These are phyloP conservation scores for Colletotrichum aenigma DNA, from an alignment of 2,329 filamentous ascomycete genomes.

Conservation along the genomic window DNA sequence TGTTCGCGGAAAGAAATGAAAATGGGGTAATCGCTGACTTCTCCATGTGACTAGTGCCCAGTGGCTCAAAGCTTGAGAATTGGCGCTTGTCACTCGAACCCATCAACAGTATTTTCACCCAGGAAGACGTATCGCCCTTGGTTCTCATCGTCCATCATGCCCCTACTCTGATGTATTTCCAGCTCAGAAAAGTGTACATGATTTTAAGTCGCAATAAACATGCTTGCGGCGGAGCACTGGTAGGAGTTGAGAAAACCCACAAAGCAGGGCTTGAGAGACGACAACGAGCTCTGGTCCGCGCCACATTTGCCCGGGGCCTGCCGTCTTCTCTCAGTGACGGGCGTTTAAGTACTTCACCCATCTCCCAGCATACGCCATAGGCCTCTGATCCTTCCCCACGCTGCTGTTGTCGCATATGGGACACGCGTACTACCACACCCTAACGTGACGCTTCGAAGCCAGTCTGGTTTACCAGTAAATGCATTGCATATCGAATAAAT, in stretches of 20 bases:
- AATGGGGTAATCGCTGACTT: not conserved
- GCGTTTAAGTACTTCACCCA: not conserved
- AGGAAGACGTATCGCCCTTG: not conserved
- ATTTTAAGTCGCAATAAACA: not conserved
- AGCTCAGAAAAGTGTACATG: rapidly evolving
- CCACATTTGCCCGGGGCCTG: no score
- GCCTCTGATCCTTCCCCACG: rapidly evolving
- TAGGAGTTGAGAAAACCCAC: not conserved
- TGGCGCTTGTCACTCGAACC: not conserved
- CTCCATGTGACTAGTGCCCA: not conserved
- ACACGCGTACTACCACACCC: not conserved
- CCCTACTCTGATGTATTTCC: not conserved
- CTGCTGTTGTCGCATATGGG: not conserved
- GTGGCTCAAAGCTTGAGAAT: not conserved
- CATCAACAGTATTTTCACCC: rapidly evolving
- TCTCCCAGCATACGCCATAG: rapidly evolving
- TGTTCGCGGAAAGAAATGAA: rapidly evolving
- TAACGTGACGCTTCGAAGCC: not conserved
- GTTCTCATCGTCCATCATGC: not conserved
- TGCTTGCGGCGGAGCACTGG: not conserved
- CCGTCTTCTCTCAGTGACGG: no score
- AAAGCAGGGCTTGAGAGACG: not conserved
- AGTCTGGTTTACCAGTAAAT: not conserved
- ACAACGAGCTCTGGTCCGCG: no score
- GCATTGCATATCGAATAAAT: not conserved